Base-by-base conservation (phyloP, 108 stramenopile species). In the Conticribra guillardii region DNA sequence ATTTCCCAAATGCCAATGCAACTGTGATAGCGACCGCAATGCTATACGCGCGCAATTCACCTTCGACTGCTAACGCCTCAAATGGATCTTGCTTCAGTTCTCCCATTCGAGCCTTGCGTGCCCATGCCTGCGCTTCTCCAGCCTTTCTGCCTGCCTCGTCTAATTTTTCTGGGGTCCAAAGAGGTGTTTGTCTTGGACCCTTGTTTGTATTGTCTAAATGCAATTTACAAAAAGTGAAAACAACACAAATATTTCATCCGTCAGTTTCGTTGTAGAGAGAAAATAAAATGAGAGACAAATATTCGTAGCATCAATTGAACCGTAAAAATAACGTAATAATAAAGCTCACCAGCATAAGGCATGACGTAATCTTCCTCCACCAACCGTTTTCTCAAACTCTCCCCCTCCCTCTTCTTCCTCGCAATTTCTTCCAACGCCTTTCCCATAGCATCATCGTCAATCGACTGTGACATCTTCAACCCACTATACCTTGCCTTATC, bases 401-500 rank as follows among this genome's bases (percentile, higher is more conserved):
- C 68, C 27, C 87, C 91, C 45, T 73, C 70, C 68, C 84, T 79
- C 9, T 71, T 59, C 62, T 89, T 93, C 17, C 57, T 48, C 18
- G 69, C 76, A 0, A 85, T 83, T 54, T 69, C 54, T 24, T 84
- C 82, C 57, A 93, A 74, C 3, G 85, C 89, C 67, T 82, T 76
- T 27, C 81, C 92, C 82, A 88, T 88, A 26, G 68, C 67, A 48
- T 85, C 79, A 74, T 93, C 92, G 57, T 90, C 86, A 37, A 88
- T 28, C 1, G 79, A 69, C 62, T 84, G 84, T 34, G 87, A 76
- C 80, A 93, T 84, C 64, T 90, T 93, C 26, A 93, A 65, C 0
- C 92, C 92, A 9, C 85, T 74, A 56, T 93, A 93, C 50, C 92
- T 79, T 1, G 82, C 89, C 51, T 66, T 37, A 61, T 93, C 92